phyloP scores from a whole-genome alignment of 768 basidiomycete species.

The Auriculariales sp. region DNA sequence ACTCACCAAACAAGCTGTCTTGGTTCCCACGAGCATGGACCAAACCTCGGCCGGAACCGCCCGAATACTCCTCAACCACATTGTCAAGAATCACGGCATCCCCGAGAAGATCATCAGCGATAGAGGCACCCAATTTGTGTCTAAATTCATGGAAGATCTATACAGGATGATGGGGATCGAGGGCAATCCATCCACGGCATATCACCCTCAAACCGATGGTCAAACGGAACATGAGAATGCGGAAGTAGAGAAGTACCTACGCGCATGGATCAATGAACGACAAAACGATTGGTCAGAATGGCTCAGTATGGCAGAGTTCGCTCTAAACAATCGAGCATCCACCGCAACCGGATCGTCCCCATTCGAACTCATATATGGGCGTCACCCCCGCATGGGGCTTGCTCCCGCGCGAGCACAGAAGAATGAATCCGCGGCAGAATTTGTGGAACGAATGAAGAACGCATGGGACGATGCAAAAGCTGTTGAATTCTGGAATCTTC shows the following conservation, averaged over 20 bases:
- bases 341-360: constrained; percentile 16
- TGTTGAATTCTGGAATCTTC: too few relatives aligned
- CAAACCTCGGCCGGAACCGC: too few relatives aligned
- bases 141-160: constrained; percentile 19
- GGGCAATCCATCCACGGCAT: constrained; percentile 22
- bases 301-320: constrained; percentile 19
- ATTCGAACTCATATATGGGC: constrained; percentile 17
- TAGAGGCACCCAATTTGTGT: constrained; percentile 16
- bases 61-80: constrained; percentile 8
- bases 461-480: too few relatives aligned
- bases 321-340: constrained; percentile 19
- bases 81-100: constrained; percentile 16
- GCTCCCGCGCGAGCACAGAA: too few relatives aligned
- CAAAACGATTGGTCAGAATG: constrained; percentile 22
- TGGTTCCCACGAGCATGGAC: too few relatives aligned
- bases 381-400: constrained; percentile 10
- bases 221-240: constrained; percentile 28
- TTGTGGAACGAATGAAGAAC: too few relatives aligned
- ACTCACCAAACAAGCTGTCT: too few relatives aligned
- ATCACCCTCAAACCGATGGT: constrained; percentile 29
- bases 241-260: constrained; percentile 24
- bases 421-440: too few relatives aligned
- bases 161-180: constrained; percentile 18
- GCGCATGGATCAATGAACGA: constrained; percentile 17
- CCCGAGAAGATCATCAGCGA: constrained; percentile 16